phyloP scores from a whole-genome alignment of 148 eudicot genomes.

The Beta vulgaris region DNA sequence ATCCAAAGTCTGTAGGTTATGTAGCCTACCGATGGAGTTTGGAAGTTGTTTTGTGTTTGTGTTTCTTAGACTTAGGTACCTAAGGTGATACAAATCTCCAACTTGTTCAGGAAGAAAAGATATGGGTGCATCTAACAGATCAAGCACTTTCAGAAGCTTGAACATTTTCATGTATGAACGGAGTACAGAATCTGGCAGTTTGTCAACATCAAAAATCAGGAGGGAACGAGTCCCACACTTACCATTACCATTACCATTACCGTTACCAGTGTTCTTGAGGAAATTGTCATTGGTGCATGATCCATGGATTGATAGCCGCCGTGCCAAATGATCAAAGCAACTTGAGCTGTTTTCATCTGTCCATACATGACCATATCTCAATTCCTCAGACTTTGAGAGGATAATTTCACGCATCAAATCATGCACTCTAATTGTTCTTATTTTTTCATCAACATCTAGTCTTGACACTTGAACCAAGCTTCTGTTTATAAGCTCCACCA shows the following conservation, averaged over 20 bases:
- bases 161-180: background rate
- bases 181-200: background rate
- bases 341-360: background rate
- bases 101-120: slow-evolving; percentile 17
- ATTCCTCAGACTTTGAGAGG: slow-evolving; percentile 10
- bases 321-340: background rate
- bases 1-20: slow-evolving; percentile 23
- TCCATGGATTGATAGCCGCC: slow-evolving; percentile 10
- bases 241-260: too few species aligned
- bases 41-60: slow-evolving; percentile 13
- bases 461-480: slow-evolving; percentile 22
- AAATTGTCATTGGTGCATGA: background rate
- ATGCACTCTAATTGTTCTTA: slow-evolving; percentile 1
- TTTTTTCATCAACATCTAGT: background rate
- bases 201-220: background rate
- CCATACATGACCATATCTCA: slow-evolving; percentile 7
- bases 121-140: slow-evolving; percentile 19
- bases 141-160: slow-evolving; percentile 29
- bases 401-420: slow-evolving; percentile 22
- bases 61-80: slow-evolving; percentile 26
- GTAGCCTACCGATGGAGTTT: slow-evolving; percentile 15
- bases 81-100: slow-evolving; percentile 11
- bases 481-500: slow-evolving; percentile 6
- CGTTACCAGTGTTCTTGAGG: background rate
- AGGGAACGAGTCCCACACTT: background rate